A percentile compares a stretch with the other conserved stretches of the same genome.
phyloP scores from a whole-genome alignment of 2,329 filamentous ascomycete species.

The Apiospora saccharicola region DNA sequence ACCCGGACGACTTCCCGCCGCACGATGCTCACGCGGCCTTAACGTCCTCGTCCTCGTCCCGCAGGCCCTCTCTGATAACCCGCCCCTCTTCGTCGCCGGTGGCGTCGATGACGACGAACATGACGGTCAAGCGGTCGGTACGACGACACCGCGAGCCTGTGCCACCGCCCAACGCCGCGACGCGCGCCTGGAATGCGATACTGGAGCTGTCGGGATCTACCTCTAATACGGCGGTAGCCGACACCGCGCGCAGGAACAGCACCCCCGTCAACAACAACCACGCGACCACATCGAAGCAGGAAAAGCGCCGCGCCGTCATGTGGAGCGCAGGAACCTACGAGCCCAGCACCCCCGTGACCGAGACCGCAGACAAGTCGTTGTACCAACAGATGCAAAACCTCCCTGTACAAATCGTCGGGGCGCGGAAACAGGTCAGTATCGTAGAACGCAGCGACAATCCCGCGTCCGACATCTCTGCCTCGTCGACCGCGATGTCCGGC shows the following conservation, averaged over 20 bases:
- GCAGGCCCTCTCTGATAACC: background rate
- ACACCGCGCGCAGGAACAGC: background rate
- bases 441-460: background rate
- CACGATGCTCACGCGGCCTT: background rate
- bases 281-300: background rate
- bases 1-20: background rate
- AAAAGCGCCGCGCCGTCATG: background rate
- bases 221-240: background rate
- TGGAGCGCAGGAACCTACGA: background rate
- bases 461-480: background rate
- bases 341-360: background rate
- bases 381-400: too few species aligned
- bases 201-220: background rate
- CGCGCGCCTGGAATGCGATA: background rate
- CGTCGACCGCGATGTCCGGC: background rate
- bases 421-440: background rate
- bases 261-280: background rate
- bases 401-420: background rate
- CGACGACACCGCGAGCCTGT: background rate
- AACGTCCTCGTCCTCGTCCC: background rate
- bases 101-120: background rate
- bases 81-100: background rate
- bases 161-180: background rate
- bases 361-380: background rate
- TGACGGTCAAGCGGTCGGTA: background rate